phyloP scores from a whole-genome alignment of 257 asterid species.

The Linaria vulgaris region DNA sequence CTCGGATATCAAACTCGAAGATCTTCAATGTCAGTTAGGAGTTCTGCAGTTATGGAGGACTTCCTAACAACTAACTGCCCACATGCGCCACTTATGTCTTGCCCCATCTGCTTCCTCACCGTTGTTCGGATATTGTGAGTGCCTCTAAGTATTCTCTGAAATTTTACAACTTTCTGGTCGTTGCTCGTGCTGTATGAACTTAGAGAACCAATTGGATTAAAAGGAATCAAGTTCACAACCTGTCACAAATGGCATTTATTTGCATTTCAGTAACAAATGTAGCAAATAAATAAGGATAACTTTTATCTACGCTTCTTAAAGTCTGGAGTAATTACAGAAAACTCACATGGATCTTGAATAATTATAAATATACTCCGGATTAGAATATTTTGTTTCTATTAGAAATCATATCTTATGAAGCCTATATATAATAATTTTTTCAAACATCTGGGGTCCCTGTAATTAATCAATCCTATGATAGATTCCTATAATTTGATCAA shows the following conservation, averaged over 20 bases:
- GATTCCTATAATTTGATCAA: too few species aligned
- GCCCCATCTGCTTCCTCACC: slow-evolving; percentile 96
- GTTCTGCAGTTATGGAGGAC: slow-evolving; percentile 32
- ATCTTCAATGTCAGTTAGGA: slow-evolving; percentile 88
- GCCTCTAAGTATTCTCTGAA: slow-evolving; percentile 83
- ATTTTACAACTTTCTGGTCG: slow-evolving; percentile 57
- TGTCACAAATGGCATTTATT: slow-evolving; percentile 30
- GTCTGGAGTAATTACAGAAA: too few species aligned
- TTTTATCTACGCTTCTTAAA: too few species aligned
- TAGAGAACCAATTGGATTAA: slow-evolving; percentile 85
- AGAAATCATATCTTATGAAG: too few species aligned
- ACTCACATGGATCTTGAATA: too few species aligned
- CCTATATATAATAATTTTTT: too few species aligned
- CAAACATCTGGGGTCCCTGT: too few species aligned
- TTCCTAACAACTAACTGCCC: slow-evolving; percentile 84
- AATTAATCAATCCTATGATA: too few species aligned
- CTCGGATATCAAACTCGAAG: slow-evolving; percentile 44
- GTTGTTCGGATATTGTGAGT: slow-evolving; percentile 78
- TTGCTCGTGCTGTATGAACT: slow-evolving; percentile 61
- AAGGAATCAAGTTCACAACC: slow-evolving; percentile 96
- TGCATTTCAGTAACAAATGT: slow-evolving; percentile 2
- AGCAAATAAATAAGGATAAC: too few species aligned
- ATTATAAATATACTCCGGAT: too few species aligned
- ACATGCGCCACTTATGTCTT: slow-evolving; percentile 97
- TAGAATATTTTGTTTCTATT: too few species aligned